Conservation (phyloP, 164 flowering plant genomes). For the Protea cynaroides region DNA sequence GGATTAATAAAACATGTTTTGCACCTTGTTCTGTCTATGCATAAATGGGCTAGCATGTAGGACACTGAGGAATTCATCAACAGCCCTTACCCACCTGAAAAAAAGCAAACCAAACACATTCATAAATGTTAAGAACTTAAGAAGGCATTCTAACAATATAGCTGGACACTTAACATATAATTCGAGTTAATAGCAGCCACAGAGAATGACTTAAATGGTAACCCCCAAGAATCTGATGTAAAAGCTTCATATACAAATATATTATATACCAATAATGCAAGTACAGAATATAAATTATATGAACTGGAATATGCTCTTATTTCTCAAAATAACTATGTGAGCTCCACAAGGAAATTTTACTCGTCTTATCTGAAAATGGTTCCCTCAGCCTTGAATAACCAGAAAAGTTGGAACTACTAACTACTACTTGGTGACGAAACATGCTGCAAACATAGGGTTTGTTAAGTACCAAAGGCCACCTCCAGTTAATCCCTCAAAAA, state of each 20-base stretch:
- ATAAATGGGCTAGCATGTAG: constrained; percentile 35
- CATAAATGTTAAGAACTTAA: neutral
- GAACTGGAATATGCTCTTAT: neutral
- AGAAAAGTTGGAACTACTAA: neutral
- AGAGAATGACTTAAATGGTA: no score
- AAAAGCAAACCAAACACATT: neutral
- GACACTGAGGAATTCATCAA: constrained; percentile 40
- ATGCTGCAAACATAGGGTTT: neutral
- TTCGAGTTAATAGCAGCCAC: no score
- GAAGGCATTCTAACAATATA: neutral
- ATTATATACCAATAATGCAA: no score
- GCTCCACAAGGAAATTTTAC: neutral
- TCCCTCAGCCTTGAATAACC: neutral
- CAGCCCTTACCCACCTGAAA: constrained; percentile 66
- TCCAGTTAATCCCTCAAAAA: constrained; percentile 75
- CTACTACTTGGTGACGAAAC: neutral
- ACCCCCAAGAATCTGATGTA: no score
- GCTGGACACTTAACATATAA: no score
- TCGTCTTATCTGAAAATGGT: neutral
- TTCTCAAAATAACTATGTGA: no score
- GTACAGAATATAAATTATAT: neutral
- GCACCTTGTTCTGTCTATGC: constrained; percentile 35
- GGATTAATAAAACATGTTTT: neutral
- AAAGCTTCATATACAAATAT: no score
- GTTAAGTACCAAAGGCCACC: constrained; percentile 49